Percentiles rank a stretch among this genome's conserved stretches.
Conservation (phyloP, 164 flowering plant species). For the Echeveria elegans region DNA sequence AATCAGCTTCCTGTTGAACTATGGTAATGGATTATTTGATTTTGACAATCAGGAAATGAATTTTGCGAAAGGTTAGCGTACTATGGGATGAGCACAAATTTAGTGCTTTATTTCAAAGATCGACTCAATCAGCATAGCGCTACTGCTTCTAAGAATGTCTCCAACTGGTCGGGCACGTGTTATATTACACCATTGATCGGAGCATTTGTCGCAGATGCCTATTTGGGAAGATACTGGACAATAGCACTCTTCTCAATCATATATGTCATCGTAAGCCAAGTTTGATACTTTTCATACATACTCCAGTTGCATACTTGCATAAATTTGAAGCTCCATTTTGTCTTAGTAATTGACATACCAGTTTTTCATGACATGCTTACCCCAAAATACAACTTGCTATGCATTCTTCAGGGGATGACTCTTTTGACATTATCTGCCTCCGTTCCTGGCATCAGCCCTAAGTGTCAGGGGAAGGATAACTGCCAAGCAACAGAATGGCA, state of each 20-base stretch:
- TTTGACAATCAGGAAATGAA: slow-evolving; percentile 20
- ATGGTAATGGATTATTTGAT: background rate
- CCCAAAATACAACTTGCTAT: background rate
- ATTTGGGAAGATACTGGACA: slow-evolving; percentile 50
- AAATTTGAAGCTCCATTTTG: background rate
- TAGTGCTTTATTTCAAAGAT: slow-evolving; percentile 30
- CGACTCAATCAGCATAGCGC: slow-evolving; percentile 23
- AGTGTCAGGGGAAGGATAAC: slow-evolving; percentile 24
- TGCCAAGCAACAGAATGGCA: slow-evolving; percentile 35
- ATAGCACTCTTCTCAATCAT: slow-evolving; percentile 42
- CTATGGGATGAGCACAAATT: slow-evolving; percentile 25
- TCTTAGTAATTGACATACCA: background rate
- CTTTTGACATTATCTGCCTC: slow-evolving; percentile 58
- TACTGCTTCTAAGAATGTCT: slow-evolving; percentile 26
- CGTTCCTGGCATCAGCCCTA: slow-evolving; percentile 45
- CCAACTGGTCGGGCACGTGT: slow-evolving; percentile 41
- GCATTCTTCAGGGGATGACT: slow-evolving; percentile 47
- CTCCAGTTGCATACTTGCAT: too few species aligned
- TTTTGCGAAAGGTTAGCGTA: slow-evolving; percentile 31
- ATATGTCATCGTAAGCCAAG: slow-evolving; percentile 40
- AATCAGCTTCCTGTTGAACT: background rate
- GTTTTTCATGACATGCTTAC: background rate
- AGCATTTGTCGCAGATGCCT: slow-evolving; percentile 43
- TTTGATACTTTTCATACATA: background rate
- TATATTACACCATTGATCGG: slow-evolving; percentile 41